Conservation (phyloP, 2,329 filamentous ascomycete genomes). For the Shiraia bambusicola region DNA sequence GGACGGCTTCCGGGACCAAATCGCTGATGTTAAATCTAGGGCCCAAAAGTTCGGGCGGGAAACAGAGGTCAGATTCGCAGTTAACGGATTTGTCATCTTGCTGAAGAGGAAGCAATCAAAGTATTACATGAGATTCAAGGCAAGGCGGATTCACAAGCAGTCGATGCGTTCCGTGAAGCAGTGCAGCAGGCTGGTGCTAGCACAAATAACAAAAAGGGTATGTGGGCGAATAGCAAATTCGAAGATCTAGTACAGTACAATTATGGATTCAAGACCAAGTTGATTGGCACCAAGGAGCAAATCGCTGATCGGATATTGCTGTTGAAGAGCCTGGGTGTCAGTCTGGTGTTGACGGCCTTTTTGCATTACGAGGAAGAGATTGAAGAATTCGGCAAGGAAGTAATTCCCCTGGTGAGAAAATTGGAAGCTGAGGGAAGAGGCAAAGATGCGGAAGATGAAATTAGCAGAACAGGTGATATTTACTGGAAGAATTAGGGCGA, state of each 20-base stretch:
- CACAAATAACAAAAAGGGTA: slow-evolving; percentile 52
- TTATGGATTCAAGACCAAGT: slow-evolving; percentile 58
- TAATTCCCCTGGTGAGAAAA: slow-evolving; percentile 52
- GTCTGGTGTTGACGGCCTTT: slow-evolving; percentile 52
- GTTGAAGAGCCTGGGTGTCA: slow-evolving; percentile 49
- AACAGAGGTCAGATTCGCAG: slow-evolving; percentile 51
- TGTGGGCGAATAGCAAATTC: slow-evolving; percentile 57
- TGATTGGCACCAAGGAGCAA: slow-evolving; percentile 56
- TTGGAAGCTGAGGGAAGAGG: slow-evolving; percentile 53
- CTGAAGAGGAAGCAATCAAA: slow-evolving; percentile 52
- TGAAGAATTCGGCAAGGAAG: slow-evolving; percentile 50
- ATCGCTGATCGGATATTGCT: slow-evolving; percentile 54
- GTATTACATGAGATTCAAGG: slow-evolving; percentile 56
- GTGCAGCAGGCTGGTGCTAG: slow-evolving; percentile 54
- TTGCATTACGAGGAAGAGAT: slow-evolving; percentile 58
- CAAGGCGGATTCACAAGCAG: slow-evolving; percentile 54
- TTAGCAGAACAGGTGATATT: slow-evolving; percentile 51
- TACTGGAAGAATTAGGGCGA: slow-evolving; percentile 40
- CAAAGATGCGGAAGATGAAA: slow-evolving; percentile 51
- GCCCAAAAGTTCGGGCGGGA: slow-evolving; percentile 50
- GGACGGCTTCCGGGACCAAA: slow-evolving; percentile 55
- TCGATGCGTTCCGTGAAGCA: slow-evolving; percentile 52
- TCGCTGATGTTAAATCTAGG: slow-evolving; percentile 51
- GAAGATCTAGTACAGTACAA: slow-evolving; percentile 59
- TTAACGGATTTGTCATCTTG: slow-evolving; percentile 55